These are phyloP conservation scores for Trametes sp. DNA, from an alignment of 1,284 basidiomycete genomes.

Conservation along the genomic window DNA sequence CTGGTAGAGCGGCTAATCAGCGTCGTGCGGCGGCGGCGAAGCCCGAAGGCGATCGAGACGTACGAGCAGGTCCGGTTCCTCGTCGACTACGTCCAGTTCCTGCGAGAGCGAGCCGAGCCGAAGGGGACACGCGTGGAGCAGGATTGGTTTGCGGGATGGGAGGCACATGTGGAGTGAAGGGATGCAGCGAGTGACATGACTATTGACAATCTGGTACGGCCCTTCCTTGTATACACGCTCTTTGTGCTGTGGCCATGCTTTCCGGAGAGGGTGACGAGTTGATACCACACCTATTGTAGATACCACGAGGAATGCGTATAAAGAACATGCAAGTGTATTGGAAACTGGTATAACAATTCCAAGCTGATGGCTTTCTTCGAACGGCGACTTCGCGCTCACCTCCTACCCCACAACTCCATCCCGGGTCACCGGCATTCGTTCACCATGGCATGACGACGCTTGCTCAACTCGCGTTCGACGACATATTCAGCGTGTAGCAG, in stretches of 20 bases:
- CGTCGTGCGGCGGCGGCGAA: slow-evolving; percentile 78
- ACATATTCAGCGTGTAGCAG: too few relatives aligned
- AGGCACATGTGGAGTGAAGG: slow-evolving; percentile 15
- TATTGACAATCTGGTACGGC: neutral
- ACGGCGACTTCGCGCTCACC: too few relatives aligned
- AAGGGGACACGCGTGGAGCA: neutral
- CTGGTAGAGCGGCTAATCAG: slow-evolving; percentile 79
- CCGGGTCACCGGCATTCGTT: too few relatives aligned
- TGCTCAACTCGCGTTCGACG: too few relatives aligned
- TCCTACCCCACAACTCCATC: too few relatives aligned
- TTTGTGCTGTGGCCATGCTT: neutral
- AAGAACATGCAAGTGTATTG: too few relatives aligned
- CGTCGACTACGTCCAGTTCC: slow-evolving; percentile 78
- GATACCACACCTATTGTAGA: slow-evolving; percentile 1
- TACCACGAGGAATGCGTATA: neutral
- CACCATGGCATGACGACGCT: too few relatives aligned
- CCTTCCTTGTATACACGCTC: neutral
- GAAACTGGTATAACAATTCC: too few relatives aligned
- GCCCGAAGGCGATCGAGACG: slow-evolving; percentile 89
- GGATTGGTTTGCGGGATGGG: slow-evolving; percentile 29
- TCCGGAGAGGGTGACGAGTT: too few relatives aligned
- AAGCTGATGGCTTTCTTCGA: too few relatives aligned
- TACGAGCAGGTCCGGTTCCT: slow-evolving; percentile 92
- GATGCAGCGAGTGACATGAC: neutral
- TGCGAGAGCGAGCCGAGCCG: slow-evolving; percentile 46